Evolutionary conservation across 176 grass and related monocot species (phyloP), one percentile per base, ranked within the genome.

Genomic region (Cenchrus fungigraminus): DNA sequence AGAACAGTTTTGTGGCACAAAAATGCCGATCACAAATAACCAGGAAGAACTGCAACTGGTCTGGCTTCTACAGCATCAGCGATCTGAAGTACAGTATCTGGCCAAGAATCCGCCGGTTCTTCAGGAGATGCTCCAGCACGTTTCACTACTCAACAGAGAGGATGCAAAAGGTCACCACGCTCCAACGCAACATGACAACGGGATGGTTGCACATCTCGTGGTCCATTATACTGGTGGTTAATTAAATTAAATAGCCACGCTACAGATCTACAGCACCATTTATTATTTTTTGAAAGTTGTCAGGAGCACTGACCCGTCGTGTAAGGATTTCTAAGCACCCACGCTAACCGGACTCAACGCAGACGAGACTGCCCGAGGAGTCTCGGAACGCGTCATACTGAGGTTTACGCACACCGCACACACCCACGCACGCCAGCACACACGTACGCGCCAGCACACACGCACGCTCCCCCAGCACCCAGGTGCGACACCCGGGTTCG

Each of bases 191-290:
- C 61, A 45, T 20, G 72, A 55, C 81, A 29, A 65, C 20, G 19
- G 42, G 55, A 71, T 60, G 22, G 44, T 62, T 32, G 34, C 20
- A 60, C 20, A 60, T 16, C 70, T 53, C 43, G 53, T 62, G 43
- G 61, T 73, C 74, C 58, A 65, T 54, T 4, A n/a, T 4, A 70
- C 13, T 14, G 79, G 52, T 42, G 19, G 34, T 59, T 81, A 40
- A 32, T 59, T 81, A 82, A 40, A 32, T 59, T 81, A 82, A 57
- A 45, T 69, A 68, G 37, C 20, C 9, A 58, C 28, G 32, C 79
- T 70, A 70, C 65, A 22, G 34, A 42, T 74, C 52, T 70, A 71
- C 52, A 45, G 31, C 54, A 53, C 73, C 73, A 76, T 76, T 45
- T 25, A 25, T 25, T 25, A 25, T 25, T 25, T 25, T 25, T 25